These are phyloP conservation scores for Talaromyces trachyspermus DNA, from an alignment of 495 filamentous ascomycete species.

Conservation along the genomic window DNA sequence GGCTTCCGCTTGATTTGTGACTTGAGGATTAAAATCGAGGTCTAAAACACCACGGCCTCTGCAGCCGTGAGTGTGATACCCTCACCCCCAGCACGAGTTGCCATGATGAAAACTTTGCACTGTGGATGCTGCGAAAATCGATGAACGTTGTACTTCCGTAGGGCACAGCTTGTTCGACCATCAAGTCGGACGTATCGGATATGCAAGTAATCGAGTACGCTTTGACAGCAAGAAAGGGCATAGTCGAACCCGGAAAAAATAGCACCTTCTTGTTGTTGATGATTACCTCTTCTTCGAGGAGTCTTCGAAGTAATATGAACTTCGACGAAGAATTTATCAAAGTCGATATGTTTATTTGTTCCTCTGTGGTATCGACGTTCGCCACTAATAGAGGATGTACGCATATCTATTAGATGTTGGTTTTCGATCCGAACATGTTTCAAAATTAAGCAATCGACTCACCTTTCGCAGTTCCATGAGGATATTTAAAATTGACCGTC, in stretches of 20 bases:
- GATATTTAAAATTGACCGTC: constrained; percentile 40
- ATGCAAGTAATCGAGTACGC: constrained; percentile 38
- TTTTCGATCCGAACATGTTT: not conserved
- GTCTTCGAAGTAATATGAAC: constrained; percentile 56
- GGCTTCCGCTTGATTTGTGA: constrained; percentile 53
- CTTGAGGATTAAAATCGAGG: constrained; percentile 61
- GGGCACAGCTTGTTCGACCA: constrained; percentile 44
- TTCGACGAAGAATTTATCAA: constrained; percentile 54
- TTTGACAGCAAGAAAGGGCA: constrained; percentile 54
- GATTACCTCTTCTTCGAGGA: constrained; percentile 51
- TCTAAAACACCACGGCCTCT: constrained; percentile 58
- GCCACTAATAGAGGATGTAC: constrained; percentile 53
- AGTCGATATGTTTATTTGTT: constrained; percentile 47
- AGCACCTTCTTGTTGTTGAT: constrained; percentile 52
- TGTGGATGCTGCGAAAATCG: constrained; percentile 47
- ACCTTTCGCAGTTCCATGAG: constrained; percentile 58
- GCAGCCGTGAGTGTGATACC: constrained; percentile 57
- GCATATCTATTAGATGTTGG: constrained; percentile 35
- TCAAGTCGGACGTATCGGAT: constrained; percentile 54
- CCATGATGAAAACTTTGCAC: constrained; percentile 57
- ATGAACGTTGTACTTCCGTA: constrained; percentile 50
- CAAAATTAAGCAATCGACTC: not conserved
- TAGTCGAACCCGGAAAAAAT: constrained; percentile 57
- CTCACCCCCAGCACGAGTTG: constrained; percentile 56
- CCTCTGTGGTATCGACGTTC: constrained; percentile 34